Conservation (phyloP, 106 monocot genomes). For the Amphibolis antarctica region DNA sequence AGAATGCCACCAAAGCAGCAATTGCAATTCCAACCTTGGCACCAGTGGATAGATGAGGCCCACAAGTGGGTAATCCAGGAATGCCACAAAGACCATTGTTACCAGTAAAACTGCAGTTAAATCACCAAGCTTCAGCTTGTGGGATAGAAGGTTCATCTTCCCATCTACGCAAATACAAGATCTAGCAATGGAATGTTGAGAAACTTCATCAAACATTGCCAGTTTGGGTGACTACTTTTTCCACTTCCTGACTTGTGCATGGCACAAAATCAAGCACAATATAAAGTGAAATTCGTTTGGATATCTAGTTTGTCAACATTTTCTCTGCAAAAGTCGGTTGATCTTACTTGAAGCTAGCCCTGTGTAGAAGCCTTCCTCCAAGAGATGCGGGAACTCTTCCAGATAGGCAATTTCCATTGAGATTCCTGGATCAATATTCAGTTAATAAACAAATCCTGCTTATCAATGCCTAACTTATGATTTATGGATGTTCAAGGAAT, state of each 20-base stretch:
- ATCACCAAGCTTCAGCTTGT: background rate
- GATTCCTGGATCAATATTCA: conserved; percentile 47
- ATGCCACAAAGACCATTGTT: conserved; percentile 89
- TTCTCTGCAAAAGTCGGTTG: background rate
- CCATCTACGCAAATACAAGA: too few species aligned
- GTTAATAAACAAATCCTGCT: background rate
- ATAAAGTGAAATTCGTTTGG: too few species aligned
- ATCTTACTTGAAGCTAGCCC: conserved; percentile 94
- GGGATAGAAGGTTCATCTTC: background rate
- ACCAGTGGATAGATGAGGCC: conserved; percentile 55
- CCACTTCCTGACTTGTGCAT: too few species aligned
- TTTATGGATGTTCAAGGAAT: background rate
- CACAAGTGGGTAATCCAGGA: conserved; percentile 72
- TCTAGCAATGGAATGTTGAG: too few species aligned
- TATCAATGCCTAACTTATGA: background rate
- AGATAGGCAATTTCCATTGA: conserved; percentile 79
- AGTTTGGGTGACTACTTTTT: too few species aligned
- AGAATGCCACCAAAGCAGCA: conserved; percentile 38
- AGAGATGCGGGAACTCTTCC: conserved; percentile 84
- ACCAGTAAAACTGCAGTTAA: conserved; percentile 63
- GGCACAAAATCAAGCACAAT: too few species aligned
- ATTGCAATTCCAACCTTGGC: conserved; percentile 72
- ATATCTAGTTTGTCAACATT: too few species aligned
- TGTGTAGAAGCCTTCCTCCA: conserved; percentile 86
- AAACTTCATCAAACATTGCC: too few species aligned